A percentile compares a stretch with the other conserved stretches of the same genome.
Evolutionary conservation across 2,329 filamentous ascomycete species (phyloP).

Genomic region (Colletotrichum sp.): DNA sequence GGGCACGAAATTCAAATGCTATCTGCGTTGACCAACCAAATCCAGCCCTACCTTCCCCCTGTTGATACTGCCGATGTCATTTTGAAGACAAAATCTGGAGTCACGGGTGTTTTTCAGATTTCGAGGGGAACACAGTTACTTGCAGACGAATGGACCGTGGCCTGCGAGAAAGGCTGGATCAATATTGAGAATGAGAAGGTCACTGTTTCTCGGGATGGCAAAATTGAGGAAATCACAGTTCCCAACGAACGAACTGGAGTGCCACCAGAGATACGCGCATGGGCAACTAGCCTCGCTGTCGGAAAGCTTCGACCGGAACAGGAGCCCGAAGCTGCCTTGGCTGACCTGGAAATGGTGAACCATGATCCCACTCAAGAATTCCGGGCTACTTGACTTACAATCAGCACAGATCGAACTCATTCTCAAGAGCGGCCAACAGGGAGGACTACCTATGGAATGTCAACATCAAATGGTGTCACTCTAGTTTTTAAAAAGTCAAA

Average conservation of each 20-base stretch:
- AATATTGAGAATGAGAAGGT: background rate
- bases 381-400: background rate
- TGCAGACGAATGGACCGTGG: no score
- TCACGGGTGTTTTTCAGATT: no score
- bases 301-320: background rate
- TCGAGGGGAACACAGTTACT: no score
- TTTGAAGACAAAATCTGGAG: no score
- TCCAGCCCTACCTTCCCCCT: no score
- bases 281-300: background rate
- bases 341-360: background rate
- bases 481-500: background rate
- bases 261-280: background rate
- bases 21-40: no score
- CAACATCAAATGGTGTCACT: background rate
- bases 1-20: no score
- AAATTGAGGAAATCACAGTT: background rate
- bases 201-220: background rate
- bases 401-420: background rate
- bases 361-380: background rate
- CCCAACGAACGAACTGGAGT: background rate
- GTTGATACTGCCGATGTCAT: no score
- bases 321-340: background rate
- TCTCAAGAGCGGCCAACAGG: background rate
- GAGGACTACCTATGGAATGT: background rate
- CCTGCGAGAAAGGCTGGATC: no score